Evolutionary conservation across 2,329 filamentous ascomycete genomes (phyloP).

Genomic region (Fusarium burgessii): DNA sequence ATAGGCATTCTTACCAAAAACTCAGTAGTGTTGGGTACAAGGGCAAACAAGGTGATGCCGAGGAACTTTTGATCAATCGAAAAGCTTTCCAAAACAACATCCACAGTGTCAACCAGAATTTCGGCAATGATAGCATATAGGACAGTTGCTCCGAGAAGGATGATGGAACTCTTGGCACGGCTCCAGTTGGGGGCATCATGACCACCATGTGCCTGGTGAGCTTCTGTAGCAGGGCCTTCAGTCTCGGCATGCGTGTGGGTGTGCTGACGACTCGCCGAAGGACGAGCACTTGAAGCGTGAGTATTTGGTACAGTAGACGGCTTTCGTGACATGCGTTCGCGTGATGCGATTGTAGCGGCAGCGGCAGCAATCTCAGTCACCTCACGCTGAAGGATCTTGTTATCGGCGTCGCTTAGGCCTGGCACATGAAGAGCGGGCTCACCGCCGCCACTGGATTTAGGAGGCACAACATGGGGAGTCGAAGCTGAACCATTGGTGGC

Average conservation of each 20-base stretch:
- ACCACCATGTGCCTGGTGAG: slow-evolving; percentile 69
- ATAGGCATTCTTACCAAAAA: slow-evolving; percentile 76
- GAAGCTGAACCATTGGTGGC: slow-evolving; percentile 58
- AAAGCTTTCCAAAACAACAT: slow-evolving; percentile 91
- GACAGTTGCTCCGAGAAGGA: slow-evolving; percentile 88
- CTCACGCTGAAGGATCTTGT: slow-evolving; percentile 82
- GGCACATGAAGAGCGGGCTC: slow-evolving; percentile 66
- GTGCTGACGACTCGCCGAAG: slow-evolving; percentile 51
- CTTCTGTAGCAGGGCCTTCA: slow-evolving; percentile 51
- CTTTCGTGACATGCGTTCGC: slow-evolving; percentile 68
- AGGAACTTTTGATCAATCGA: slow-evolving; percentile 97
- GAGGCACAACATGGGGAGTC: slow-evolving; percentile 81
- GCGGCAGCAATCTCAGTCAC: slow-evolving; percentile 95
- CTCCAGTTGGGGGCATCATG: slow-evolving; percentile 99
- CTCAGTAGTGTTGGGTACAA: slow-evolving; percentile 98
- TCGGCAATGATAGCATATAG: slow-evolving; percentile 98
- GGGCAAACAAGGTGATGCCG: slow-evolving; percentile 93
- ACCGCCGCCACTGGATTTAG: slow-evolving; percentile 65
- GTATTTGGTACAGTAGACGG: slow-evolving; percentile 49
- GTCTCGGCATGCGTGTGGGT: slow-evolving; percentile 39
- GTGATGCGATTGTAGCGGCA: slow-evolving; percentile 86
- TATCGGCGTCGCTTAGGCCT: slow-evolving; percentile 85
- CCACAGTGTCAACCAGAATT: slow-evolving; percentile 95
- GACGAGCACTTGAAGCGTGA: slow-evolving; percentile 34
- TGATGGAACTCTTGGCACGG: slow-evolving; percentile 87